phyloP scores from a whole-genome alignment of 2,329 filamentous ascomycete genomes.

The Ceratocystis huliohia region DNA sequence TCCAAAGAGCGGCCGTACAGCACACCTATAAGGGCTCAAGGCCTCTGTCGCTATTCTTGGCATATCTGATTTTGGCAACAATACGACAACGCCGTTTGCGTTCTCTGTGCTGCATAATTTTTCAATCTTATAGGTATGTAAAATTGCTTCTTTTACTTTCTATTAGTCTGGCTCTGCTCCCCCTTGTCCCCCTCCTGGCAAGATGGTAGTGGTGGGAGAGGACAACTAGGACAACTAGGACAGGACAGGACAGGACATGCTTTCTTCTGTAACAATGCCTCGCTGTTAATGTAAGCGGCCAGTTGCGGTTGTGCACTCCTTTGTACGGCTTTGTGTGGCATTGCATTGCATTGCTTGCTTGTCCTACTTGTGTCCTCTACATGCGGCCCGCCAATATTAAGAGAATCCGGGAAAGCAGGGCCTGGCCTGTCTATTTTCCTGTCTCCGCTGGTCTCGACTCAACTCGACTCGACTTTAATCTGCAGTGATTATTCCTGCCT shows the following conservation, averaged over 20 bases:
- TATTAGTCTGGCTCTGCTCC: neutral
- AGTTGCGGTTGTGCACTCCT: neutral
- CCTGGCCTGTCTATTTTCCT: conserved; percentile 1
- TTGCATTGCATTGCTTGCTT: neutral
- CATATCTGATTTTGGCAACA: neutral
- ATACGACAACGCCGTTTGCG: neutral
- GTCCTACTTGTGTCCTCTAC: neutral
- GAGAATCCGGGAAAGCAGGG: conserved; percentile 2
- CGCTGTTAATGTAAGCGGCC: neutral
- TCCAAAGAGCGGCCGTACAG: too few species aligned
- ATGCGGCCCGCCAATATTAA: conserved; percentile 11
- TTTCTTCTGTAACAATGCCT: neutral
- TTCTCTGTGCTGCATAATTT: neutral
- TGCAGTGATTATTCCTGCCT: conserved; percentile 8
- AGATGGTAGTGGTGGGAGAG: too few species aligned
- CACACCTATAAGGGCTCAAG: too few species aligned
- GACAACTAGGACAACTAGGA: neutral
- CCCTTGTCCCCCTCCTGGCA: too few species aligned
- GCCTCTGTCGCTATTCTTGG: neutral
- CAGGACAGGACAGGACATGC: neutral
- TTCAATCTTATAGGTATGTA: neutral
- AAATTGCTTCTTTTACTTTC: conserved; percentile 1
- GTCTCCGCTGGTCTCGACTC: neutral
- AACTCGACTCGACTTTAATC: conserved; percentile 6
- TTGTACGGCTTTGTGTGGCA: neutral